Conservation (phyloP, 1,284 basidiomycete genomes). For the Leucoagaricus sp. region DNA sequence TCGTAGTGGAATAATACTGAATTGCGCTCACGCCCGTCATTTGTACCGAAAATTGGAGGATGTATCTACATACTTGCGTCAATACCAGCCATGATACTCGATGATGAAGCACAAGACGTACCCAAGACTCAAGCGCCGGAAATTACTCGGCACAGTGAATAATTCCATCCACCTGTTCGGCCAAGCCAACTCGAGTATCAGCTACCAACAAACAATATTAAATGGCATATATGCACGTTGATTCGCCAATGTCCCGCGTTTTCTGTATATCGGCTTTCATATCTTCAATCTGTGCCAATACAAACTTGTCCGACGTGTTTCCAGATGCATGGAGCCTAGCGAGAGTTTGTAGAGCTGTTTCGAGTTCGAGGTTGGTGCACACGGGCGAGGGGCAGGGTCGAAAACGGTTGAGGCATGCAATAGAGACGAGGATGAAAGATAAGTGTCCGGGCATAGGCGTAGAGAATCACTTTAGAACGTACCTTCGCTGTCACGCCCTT, state of each 20-base stretch:
- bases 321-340: constrained; percentile 55
- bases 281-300: constrained; percentile 42
- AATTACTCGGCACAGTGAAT: constrained; percentile 51
- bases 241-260: constrained; percentile 35
- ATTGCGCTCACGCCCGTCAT: constrained; percentile 46
- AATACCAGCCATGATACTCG: not conserved
- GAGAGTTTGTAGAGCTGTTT: constrained; percentile 39
- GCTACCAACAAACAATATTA: not conserved
- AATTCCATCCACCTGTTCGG: too few relatives aligned
- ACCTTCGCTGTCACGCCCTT: constrained; percentile 50
- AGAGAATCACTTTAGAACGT: too few relatives aligned
- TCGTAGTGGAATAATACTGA: constrained; percentile 42
- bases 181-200: constrained; percentile 32
- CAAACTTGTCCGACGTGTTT: constrained; percentile 46
- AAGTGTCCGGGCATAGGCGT: too few relatives aligned
- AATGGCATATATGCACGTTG: constrained; percentile 22
- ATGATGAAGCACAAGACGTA: constrained; percentile 15
- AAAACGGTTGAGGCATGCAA: too few relatives aligned
- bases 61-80: constrained; percentile 29
- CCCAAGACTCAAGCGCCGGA: constrained; percentile 40
- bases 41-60: constrained; percentile 44
- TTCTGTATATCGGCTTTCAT: constrained; percentile 42
- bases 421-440: too few relatives aligned
- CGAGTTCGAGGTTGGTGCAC: too few relatives aligned
- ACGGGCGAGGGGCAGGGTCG: not conserved